Evolutionary conservation across 345 rosid genomes (phyloP).

Genomic region (Punica granatum): DNA sequence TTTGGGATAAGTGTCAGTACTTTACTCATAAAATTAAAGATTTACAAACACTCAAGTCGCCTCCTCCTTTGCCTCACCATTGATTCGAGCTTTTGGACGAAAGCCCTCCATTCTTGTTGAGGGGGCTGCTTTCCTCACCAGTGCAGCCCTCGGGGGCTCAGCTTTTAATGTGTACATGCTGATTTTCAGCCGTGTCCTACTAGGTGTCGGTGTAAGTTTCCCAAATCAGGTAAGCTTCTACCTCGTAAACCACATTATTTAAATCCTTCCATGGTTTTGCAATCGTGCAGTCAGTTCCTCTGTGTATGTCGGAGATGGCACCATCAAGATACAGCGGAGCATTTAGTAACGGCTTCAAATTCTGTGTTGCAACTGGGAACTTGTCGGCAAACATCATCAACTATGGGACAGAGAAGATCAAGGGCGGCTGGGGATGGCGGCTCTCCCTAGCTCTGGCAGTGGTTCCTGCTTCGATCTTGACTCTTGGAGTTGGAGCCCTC

Average conservation of each 20-base stretch:
- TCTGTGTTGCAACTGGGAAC: constrained; percentile 48
- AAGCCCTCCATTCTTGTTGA: constrained; percentile 54
- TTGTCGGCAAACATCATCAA: constrained; percentile 51
- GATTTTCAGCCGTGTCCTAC: constrained; percentile 56
- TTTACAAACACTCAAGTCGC: too few species aligned
- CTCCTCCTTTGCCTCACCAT: constrained; percentile 48
- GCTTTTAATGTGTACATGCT: constrained; percentile 51
- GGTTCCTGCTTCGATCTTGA: constrained; percentile 53
- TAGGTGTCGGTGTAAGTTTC: constrained; percentile 67
- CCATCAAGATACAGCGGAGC: constrained; percentile 73
- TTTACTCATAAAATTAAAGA: too few species aligned
- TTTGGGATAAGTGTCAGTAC: too few species aligned
- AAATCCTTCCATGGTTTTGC: not conserved
- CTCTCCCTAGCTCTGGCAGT: constrained; percentile 65
- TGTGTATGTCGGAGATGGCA: constrained; percentile 81
- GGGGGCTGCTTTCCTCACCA: constrained; percentile 52
- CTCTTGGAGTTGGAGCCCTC: constrained; percentile 47
- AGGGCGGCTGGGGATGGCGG: constrained; percentile 67
- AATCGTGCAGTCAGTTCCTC: constrained; percentile 51
- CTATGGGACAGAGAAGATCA: constrained; percentile 55
- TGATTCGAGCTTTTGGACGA: constrained; percentile 54
- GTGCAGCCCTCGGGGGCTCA: constrained; percentile 50
- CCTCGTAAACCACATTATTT: too few species aligned
- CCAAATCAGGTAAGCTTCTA: constrained; percentile 58
- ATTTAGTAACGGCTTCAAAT: constrained; percentile 64